These are phyloP conservation scores for Botrytis sinoallii DNA, from an alignment of 2,329 filamentous ascomycete genomes.

Conservation along the genomic window DNA sequence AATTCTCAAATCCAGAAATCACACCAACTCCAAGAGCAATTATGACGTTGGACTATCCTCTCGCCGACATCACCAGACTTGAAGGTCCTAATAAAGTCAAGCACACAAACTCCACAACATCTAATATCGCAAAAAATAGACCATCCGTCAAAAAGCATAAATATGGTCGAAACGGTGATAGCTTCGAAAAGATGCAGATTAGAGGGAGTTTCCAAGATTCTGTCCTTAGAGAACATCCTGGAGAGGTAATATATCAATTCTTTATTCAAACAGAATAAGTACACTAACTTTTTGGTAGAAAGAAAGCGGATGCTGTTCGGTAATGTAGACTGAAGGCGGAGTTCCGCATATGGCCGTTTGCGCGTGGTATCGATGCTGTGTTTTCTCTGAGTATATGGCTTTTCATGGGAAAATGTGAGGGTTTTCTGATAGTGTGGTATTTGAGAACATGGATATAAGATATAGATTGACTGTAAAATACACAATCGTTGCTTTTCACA, in stretches of 20 bases:
- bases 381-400: not conserved
- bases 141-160: rapidly evolving
- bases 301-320: not conserved
- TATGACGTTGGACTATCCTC: rapidly evolving
- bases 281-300: not conserved
- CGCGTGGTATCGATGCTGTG: not conserved
- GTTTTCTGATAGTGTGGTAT: not conserved
- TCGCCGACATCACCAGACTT: rapidly evolving
- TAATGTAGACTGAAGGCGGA: not conserved
- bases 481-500: not conserved
- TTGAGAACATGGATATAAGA: not conserved
- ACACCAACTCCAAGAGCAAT: not conserved
- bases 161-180: no score
- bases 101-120: rapidly evolving
- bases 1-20: not conserved
- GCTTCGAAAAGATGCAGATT: no score
- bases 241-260: not conserved
- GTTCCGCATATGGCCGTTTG: not conserved
- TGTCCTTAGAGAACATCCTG: rapidly evolving
- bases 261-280: not conserved
- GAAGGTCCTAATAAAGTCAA: not conserved
- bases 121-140: rapidly evolving
- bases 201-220: not conserved
- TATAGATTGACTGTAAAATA: not conserved
- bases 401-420: not conserved